These are phyloP conservation scores for Saccharum officinarum DNA, from an alignment of 176 grass and related monocot genomes.

Conservation along the genomic window DNA sequence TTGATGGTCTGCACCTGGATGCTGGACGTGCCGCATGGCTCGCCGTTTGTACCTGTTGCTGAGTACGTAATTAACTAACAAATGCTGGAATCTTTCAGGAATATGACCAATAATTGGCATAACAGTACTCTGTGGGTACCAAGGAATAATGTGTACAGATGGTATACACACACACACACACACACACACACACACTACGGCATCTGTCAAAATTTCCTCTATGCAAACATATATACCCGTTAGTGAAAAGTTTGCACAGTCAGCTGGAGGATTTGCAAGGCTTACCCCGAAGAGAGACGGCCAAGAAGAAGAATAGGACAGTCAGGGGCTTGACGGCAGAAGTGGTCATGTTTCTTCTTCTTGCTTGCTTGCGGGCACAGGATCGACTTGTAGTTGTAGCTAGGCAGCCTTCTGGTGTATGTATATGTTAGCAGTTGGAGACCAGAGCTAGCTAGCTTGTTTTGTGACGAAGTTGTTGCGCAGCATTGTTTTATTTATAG, in stretches of 20 bases:
- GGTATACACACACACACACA: no score
- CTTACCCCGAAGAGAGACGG: background rate
- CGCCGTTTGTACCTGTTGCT: slow-evolving; percentile 13
- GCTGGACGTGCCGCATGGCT: slow-evolving; percentile 36
- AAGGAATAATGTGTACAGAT: background rate
- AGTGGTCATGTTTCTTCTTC: background rate
- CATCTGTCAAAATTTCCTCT: background rate
- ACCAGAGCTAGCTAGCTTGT: background rate
- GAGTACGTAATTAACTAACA: background rate
- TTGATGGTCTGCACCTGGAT: slow-evolving; percentile 62
- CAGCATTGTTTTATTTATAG: slow-evolving; percentile 28
- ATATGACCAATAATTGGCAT: background rate
- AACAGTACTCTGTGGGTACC: background rate
- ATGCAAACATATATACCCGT: background rate
- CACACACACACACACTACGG: no score
- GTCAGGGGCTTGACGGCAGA: background rate
- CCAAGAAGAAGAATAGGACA: background rate
- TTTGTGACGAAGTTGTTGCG: background rate
- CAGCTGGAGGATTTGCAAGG: background rate
- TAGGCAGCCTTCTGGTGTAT: background rate
- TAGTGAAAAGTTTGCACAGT: background rate
- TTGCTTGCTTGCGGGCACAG: background rate
- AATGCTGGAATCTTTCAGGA: background rate
- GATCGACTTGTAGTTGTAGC: background rate
- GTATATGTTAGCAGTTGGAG: background rate